These are phyloP conservation scores for Malus fusca DNA, from an alignment of 306 rosid species.

Conservation along the genomic window DNA sequence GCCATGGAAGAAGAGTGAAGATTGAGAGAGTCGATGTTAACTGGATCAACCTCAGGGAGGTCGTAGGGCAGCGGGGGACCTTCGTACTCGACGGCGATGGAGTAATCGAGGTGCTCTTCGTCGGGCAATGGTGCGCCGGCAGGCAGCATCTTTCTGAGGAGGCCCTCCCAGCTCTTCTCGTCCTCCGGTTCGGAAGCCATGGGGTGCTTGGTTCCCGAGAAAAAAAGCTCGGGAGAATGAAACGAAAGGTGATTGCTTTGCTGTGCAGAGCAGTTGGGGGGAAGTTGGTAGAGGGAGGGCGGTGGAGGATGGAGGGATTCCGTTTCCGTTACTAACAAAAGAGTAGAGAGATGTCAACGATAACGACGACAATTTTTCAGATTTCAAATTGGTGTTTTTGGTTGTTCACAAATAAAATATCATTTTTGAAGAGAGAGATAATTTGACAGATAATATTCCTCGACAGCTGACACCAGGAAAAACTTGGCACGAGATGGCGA, in stretches of 20 bases:
- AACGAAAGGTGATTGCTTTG: background rate
- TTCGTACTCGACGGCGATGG: conserved; percentile 67
- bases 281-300: background rate
- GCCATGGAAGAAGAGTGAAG: conserved; percentile 26
- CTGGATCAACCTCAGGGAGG: conserved; percentile 66
- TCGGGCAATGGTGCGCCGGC: conserved; percentile 77
- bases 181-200: conserved; percentile 58
- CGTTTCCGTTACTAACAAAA: background rate
- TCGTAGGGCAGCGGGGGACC: conserved; percentile 72
- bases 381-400: background rate
- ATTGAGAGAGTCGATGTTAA: conserved; percentile 23
- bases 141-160: conserved; percentile 69
- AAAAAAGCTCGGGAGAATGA: conserved; percentile 19
- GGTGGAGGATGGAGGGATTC: background rate
- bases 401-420: background rate
- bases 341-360: background rate
- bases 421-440: background rate
- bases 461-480: too few relatives aligned
- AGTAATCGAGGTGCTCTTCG: conserved; percentile 75
- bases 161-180: conserved; percentile 49
- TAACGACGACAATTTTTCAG: background rate
- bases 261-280: background rate
- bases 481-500: too few relatives aligned
- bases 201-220: conserved; percentile 27
- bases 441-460: too few relatives aligned